phyloP scores from a whole-genome alignment of 1,284 basidiomycete genomes.

The Earliella scabrosa region DNA sequence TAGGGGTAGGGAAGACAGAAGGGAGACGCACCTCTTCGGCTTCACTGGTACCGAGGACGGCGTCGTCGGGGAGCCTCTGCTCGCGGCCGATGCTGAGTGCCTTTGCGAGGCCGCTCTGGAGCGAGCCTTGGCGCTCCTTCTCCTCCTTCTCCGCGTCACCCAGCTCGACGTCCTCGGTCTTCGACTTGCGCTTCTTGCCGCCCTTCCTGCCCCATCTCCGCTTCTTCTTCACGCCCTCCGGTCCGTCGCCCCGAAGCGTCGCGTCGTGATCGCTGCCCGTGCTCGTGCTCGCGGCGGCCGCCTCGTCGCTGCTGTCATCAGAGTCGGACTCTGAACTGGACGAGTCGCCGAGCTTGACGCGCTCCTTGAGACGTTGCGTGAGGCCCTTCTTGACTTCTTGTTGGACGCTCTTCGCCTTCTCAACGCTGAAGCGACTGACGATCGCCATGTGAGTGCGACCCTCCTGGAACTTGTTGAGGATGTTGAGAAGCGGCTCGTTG shows the following conservation, averaged over 20 bases:
- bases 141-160: slow-evolving; percentile 23
- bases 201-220: slow-evolving; percentile 19
- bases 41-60: slow-evolving; percentile 68
- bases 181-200: slow-evolving; percentile 23
- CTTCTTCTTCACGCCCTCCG: slow-evolving; percentile 19
- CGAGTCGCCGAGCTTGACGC: slow-evolving; percentile 68
- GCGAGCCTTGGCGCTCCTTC: slow-evolving; percentile 10
- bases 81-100: slow-evolving; percentile 52
- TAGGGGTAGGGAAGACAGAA: not conserved
- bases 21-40: slow-evolving; percentile 60
- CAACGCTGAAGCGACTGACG: slow-evolving; percentile 61
- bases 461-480: slow-evolving; percentile 90
- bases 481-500: slow-evolving; percentile 85
- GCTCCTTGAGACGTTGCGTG: slow-evolving; percentile 66
- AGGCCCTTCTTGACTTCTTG: slow-evolving; percentile 69
- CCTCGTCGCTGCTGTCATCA: slow-evolving; percentile 34
- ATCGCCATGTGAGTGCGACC: slow-evolving; percentile 94
- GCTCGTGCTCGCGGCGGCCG: slow-evolving; percentile 35
- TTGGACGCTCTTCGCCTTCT: slow-evolving; percentile 66
- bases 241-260: slow-evolving; percentile 12
- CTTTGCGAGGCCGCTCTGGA: slow-evolving; percentile 28
- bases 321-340: slow-evolving; percentile 38
- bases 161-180: slow-evolving; percentile 7
- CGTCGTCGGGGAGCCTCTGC: slow-evolving; percentile 84
- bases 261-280: slow-evolving; percentile 16